These are phyloP conservation scores for Leccinum fibrillosum DNA, from an alignment of 768 basidiomycete species.

Conservation along the genomic window DNA sequence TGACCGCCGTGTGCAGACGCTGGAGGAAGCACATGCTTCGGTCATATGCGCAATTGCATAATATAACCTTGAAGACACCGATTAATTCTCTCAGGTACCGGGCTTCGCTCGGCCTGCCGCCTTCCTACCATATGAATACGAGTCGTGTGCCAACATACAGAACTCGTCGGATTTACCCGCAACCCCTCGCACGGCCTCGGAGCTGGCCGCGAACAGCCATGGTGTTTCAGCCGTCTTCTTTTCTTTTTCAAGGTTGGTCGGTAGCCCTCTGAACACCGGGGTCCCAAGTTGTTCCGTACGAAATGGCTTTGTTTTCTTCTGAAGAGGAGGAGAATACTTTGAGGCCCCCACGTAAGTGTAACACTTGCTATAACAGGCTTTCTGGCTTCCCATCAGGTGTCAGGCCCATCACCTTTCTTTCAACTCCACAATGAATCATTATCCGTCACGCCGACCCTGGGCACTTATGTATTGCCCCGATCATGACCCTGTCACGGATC, in stretches of 20 bases:
- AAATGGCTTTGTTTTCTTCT: background rate
- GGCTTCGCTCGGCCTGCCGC: background rate
- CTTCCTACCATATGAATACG: background rate
- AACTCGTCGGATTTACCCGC: background rate
- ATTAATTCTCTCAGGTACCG: background rate
- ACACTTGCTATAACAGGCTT: background rate
- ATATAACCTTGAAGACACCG: background rate
- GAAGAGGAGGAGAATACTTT: background rate
- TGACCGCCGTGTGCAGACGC: background rate
- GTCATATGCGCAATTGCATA: background rate
- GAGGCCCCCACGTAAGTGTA: background rate
- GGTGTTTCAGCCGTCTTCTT: too few relatives aligned
- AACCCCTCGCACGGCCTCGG: background rate
- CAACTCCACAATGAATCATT: background rate
- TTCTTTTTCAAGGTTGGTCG: background rate
- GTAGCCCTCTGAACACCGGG: background rate
- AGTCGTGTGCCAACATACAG: conserved; percentile 1
- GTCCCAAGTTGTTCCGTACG: background rate
- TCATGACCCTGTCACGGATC: background rate
- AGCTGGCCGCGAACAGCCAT: background rate
- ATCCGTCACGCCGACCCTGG: background rate
- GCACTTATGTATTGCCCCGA: background rate
- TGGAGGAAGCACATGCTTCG: background rate
- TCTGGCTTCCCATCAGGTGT: background rate
- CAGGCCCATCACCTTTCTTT: background rate